Percentiles rank a stretch among this genome's conserved stretches.
phyloP scores from a whole-genome alignment of 495 filamentous ascomycete genomes.

The Trichoderma erinaceum region DNA sequence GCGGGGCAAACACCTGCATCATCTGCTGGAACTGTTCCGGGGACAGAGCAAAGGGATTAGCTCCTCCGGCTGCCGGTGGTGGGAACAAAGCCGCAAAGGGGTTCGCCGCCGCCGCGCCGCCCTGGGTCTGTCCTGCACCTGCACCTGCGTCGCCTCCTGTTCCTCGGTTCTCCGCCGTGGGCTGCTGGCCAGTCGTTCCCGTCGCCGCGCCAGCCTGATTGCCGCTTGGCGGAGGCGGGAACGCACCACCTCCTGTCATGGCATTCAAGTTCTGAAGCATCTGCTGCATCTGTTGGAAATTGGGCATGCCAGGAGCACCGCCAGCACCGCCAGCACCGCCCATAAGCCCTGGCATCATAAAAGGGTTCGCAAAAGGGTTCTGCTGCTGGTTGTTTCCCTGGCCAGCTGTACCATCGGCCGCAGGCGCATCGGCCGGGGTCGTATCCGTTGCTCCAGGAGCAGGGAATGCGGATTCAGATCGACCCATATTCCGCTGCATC shows the following conservation, averaged over 20 bases:
- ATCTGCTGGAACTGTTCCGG: slow-evolving; percentile 45
- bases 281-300: slow-evolving; percentile 1
- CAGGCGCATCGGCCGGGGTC: slow-evolving; percentile 35
- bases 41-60: slow-evolving; percentile 21
- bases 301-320: not conserved
- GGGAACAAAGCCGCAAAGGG: slow-evolving; percentile 40
- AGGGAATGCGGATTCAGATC: slow-evolving; percentile 59
- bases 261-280: not conserved
- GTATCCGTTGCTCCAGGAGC: slow-evolving; percentile 85
- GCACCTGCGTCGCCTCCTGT: slow-evolving; percentile 17
- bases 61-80: slow-evolving; percentile 17
- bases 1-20: slow-evolving; percentile 28
- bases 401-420: slow-evolving; percentile 22
- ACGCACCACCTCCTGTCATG: not conserved
- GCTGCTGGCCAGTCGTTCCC: not conserved
- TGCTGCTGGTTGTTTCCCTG: slow-evolving; percentile 14
- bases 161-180: not conserved
- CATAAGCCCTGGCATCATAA: slow-evolving; percentile 1
- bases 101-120: slow-evolving; percentile 30
- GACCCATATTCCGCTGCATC: slow-evolving; percentile 66
- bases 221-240: not conserved
- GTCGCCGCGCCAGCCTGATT: not conserved
- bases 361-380: slow-evolving; percentile 32
- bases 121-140: slow-evolving; percentile 34
- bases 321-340: not conserved